Conservation (phyloP, 139 green algal genomes). For the Eudorina sp. region DNA sequence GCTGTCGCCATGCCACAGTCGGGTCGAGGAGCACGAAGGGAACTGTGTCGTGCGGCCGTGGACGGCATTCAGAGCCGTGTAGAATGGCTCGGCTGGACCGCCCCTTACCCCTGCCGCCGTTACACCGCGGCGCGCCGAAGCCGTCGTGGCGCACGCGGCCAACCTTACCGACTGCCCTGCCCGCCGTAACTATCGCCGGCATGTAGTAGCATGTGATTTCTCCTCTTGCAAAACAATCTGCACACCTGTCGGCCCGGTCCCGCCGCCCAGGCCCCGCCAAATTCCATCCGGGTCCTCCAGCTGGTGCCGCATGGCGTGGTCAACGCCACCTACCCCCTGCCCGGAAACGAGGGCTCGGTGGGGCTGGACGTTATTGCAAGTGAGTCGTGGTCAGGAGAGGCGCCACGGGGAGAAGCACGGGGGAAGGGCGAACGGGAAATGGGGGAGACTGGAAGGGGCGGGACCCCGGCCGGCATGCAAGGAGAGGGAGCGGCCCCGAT, state of each 20-base stretch:
- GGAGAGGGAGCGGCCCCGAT: too few species aligned
- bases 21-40: too few species aligned
- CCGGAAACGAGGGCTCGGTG: neutral
- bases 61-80: too few species aligned
- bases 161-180: neutral
- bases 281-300: neutral
- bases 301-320: slow-evolving; percentile 4
- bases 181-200: neutral
- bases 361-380: slow-evolving; percentile 24
- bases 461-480: too few species aligned
- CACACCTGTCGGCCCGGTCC: too few species aligned
- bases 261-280: neutral
- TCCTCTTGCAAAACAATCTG: neutral
- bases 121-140: neutral
- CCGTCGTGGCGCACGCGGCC: neutral
- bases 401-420: too few species aligned
- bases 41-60: too few species aligned
- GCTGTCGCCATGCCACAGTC: too few species aligned
- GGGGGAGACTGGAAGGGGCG: too few species aligned
- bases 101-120: neutral
- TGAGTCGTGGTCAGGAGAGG: too few species aligned
- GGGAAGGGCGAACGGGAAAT: too few species aligned
- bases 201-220: neutral
- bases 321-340: neutral
- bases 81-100: too few species aligned